Percentiles rank a stretch among this genome's conserved stretches.
phyloP scores from a whole-genome alignment of 1,139 yeast genomes.

The Chernovozyma sophiae-reginae region DNA sequence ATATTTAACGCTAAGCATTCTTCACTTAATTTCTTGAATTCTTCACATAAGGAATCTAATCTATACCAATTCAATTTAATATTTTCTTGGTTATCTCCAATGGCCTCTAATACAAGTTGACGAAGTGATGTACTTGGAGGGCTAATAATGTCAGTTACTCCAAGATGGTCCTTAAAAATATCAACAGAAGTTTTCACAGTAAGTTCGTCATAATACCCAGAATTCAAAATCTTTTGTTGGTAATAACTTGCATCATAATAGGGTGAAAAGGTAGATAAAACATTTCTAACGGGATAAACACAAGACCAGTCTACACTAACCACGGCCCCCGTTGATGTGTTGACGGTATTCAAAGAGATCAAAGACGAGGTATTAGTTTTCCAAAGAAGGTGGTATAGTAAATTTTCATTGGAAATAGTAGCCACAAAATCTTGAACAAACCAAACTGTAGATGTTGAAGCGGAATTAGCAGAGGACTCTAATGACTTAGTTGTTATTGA shows the following conservation, averaged over 20 bases:
- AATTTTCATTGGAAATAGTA: slow-evolving; percentile 22
- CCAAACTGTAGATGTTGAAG: slow-evolving; percentile 44
- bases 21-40: slow-evolving; percentile 53
- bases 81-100: slow-evolving; percentile 10
- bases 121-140: slow-evolving; percentile 12
- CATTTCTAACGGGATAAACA: slow-evolving; percentile 10
- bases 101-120: slow-evolving; percentile 19
- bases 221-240: slow-evolving; percentile 40
- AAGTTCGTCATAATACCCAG: slow-evolving; percentile 41
- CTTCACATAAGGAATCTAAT: slow-evolving; percentile 62
- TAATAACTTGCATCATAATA: slow-evolving; percentile 34
- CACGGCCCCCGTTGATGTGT: slow-evolving; percentile 16
- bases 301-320: slow-evolving; percentile 17
- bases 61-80: slow-evolving; percentile 44
- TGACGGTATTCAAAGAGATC: slow-evolving; percentile 22
- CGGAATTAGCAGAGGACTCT: neutral
- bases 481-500: slow-evolving; percentile 2
- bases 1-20: slow-evolving; percentile 38
- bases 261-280: slow-evolving; percentile 16
- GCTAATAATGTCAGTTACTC: slow-evolving; percentile 8
- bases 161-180: slow-evolving; percentile 27
- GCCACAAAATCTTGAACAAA: slow-evolving; percentile 35
- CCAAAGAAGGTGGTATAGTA: slow-evolving; percentile 46
- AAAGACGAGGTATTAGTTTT: slow-evolving; percentile 58
- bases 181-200: slow-evolving; percentile 40